Base-by-base conservation (phyloP, 2,329 filamentous ascomycete genomes). In the Cladosporium sp. region DNA sequence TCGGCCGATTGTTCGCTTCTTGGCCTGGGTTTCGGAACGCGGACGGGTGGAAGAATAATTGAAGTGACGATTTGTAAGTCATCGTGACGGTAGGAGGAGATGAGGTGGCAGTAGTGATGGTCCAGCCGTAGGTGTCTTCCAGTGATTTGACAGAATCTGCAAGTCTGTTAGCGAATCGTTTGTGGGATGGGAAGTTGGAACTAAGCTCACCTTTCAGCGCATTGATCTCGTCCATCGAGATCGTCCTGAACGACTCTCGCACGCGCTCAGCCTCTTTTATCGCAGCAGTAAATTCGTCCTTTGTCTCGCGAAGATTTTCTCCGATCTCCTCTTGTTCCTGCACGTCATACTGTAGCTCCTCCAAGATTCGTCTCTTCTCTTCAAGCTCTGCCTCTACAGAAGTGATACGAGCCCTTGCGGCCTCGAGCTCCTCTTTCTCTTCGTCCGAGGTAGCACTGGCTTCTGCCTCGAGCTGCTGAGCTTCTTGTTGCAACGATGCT, bases 171-270 rank as follows among this genome's bases (percentile, higher is more conserved):
- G 85, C 80, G 60, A 57, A 2, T 10, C 5, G 57, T 16, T 12
- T 12, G 58, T 44, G 57, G 2, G 7, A 23, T 28, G 12, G 11
- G 4, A 16, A 33, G 5, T 10, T 23, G 23, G 23, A 33, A 5
- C 21, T 26, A 29, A 12, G 73, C 81, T 75, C 83, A 91, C 91
- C 86, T 84, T 93, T 93, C n/a, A 96, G 82, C 46, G 82, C 81
- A 69, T 85, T 85, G 69, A 98, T 91, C 78, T 98, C 95, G 31
- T 85, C 88, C 62, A 89, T 87, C 65, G 89, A 94, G 89, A 93
- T 97, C 46, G 94, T 93, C 62, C 93, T 88, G 75, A 91, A 96
- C 73, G 96, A 91, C 76, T 97, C 93, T 68, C 91, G 87, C 29
- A 96, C 83, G 69, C 88, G 89, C 76, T 97, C 93, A 0, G 93